Conservation (phyloP, 106 monocot species). For the Narthecium ossifragum region DNA sequence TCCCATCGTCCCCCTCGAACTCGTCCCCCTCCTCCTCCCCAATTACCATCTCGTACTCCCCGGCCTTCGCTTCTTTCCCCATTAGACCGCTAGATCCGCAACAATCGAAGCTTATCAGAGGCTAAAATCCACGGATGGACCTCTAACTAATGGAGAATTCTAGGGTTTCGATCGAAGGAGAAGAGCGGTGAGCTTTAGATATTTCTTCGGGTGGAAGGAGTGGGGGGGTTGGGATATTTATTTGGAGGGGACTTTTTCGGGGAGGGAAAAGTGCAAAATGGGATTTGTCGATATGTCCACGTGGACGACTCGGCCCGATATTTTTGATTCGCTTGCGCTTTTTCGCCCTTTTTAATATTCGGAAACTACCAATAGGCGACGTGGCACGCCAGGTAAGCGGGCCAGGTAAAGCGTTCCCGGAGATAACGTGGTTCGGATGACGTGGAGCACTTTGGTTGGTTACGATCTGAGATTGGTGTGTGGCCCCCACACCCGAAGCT, state of each 20-base stretch:
- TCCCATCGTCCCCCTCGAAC: conserved; percentile 5
- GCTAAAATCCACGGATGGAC: neutral
- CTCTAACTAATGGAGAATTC: neutral
- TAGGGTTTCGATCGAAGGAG: conserved; percentile 2
- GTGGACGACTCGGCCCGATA: conserved; percentile 8
- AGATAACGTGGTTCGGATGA: neutral
- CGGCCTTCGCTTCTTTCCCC: conserved; percentile 12
- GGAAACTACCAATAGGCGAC: too few species aligned
- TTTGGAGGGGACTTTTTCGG: neutral
- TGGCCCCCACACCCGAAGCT: neutral
- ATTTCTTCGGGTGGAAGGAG: neutral
- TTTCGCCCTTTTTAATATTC: neutral
- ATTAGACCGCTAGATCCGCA: conserved; percentile 2
- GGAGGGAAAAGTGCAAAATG: conserved; percentile 11
- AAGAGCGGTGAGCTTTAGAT: neutral
- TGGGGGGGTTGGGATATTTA: neutral
- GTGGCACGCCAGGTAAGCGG: neutral
- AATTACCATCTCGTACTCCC: neutral
- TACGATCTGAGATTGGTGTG: neutral
- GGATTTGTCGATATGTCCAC: conserved; percentile 3
- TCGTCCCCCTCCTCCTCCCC: conserved; percentile 7
- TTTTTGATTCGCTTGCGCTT: conserved; percentile 10
- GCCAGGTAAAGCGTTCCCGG: neutral
- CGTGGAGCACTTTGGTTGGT: neutral
- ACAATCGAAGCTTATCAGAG: neutral